Conservation (phyloP, 192 early-diverging fungal genomes). For the Bifiguratus adelaidae region DNA sequence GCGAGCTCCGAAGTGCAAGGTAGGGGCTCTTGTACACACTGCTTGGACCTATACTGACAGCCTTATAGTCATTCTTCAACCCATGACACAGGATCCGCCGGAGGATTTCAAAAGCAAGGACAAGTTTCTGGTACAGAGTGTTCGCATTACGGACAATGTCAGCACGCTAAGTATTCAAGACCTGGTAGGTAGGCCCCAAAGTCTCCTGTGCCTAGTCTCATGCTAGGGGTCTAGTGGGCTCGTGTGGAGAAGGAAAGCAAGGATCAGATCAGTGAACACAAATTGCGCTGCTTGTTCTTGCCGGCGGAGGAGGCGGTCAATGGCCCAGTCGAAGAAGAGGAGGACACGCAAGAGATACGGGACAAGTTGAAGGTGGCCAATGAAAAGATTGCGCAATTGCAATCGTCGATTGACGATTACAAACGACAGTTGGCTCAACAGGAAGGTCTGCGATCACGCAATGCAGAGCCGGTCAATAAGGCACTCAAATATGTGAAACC, state of each 20-base stretch:
- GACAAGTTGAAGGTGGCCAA: too few relatives aligned
- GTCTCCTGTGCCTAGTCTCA: background rate
- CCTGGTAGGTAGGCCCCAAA: conserved; percentile 26
- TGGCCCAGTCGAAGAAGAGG: too few relatives aligned
- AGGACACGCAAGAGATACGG: too few relatives aligned
- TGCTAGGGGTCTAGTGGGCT: conserved; percentile 34
- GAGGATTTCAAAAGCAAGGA: conserved; percentile 81
- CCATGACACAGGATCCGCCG: conserved; percentile 75
- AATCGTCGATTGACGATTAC: too few relatives aligned
- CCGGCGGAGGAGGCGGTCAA: too few relatives aligned
- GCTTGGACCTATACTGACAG: background rate
- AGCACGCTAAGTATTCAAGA: conserved; percentile 53
- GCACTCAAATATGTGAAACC: too few relatives aligned
- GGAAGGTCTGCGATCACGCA: too few relatives aligned
- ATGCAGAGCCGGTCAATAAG: too few relatives aligned
- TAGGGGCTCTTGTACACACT: conserved; percentile 12
- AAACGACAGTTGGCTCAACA: too few relatives aligned
- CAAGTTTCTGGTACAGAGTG: conserved; percentile 92
- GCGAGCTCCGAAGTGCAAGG: conserved; percentile 62
- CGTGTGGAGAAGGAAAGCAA: conserved; percentile 43
- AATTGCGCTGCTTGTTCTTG: conserved; percentile 44
- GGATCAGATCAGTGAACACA: conserved; percentile 50
- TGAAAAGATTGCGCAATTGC: too few relatives aligned
- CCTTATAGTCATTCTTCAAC: conserved; percentile 80
- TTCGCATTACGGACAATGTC: conserved; percentile 62